Evolutionary conservation across 2,329 filamentous ascomycete genomes (phyloP), one percentile per base, ranked within the genome.

Genomic region (Coniochaeta hoffmannii): DNA sequence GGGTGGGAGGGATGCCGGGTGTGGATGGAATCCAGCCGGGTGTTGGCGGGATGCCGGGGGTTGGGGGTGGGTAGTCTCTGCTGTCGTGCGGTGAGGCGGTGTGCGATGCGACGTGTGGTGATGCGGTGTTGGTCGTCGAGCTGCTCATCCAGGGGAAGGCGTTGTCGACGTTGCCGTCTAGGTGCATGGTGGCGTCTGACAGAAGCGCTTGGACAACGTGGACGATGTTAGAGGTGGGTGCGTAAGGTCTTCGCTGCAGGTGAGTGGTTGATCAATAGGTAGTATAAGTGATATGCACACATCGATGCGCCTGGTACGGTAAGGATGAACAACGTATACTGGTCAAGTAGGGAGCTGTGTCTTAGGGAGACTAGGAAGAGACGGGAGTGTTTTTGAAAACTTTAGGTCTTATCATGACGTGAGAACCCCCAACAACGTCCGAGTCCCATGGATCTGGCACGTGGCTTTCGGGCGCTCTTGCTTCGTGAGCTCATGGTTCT

Each of bases 101-200:
- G 2, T 46, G 41, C 9, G 41, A 46, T 9, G 41, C 24, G 19
- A 12, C 26, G 2, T 46, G 22, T 24, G 41, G 19, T 28, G 41
- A 46, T 26, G 41, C 22, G 10, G 41, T 15, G 9, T 19, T n/a
- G 19, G 22, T 28, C 2, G 10, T 46, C 6, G 41, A 46, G 19
- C 19, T 24, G 49, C 49, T 51, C 49, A 34, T 51, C 49, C 49
- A 51, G 17, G 49, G 49, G 22, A 51, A 51, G n/a, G 49, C 49
- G 24, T 51, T 51, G 26, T 51, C 49, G n/a, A 31, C n/a, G 26
- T 31, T 32, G 49, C 49, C 49, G 19, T 51, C 49, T 5, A 31
- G 49, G 28, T 31, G 31, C 49, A 51, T 31, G 11, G 15, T 51
- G n/a, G 4, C 8, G 7, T n/a, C 4, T 26, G 32, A 11, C n/a